phyloP scores from a whole-genome alignment of 257 asterid genomes.

The Gynochthodes officinalis region DNA sequence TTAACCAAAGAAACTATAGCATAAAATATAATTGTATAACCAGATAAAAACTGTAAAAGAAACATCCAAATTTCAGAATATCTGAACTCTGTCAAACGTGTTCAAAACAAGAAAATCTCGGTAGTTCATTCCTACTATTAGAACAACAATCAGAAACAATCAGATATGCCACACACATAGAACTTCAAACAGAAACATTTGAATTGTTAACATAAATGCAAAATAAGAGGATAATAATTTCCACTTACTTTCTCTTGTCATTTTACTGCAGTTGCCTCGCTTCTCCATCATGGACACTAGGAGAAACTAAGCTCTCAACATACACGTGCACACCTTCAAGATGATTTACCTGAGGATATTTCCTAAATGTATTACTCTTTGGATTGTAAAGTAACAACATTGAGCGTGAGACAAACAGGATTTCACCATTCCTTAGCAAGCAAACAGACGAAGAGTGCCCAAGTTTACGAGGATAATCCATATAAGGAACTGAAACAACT shows the following conservation, averaged over 20 bases:
- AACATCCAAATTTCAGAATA: too few species aligned
- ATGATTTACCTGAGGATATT: conserved; percentile 27
- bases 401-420: conserved; percentile 35
- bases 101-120: neutral
- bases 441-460: conserved; percentile 24
- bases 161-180: neutral
- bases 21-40: neutral
- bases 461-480: conserved; percentile 25
- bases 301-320: conserved; percentile 45
- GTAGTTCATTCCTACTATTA: neutral
- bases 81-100: neutral
- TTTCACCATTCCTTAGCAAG: conserved; percentile 34
- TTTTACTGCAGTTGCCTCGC: neutral
- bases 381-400: conserved; percentile 35
- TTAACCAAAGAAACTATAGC: neutral
- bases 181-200: neutral
- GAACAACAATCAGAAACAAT: neutral
- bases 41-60: neutral
- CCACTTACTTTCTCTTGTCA: neutral
- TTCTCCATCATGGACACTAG: neutral
- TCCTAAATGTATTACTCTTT: conserved; percentile 26
- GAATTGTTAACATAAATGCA: neutral
- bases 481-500: conserved; percentile 32
- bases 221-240: neutral
- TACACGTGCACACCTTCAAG: conserved; percentile 17